Percentiles rank a stretch among this genome's conserved stretches.
These are phyloP conservation scores for Bruguiera gymnorhiza DNA, from an alignment of 345 rosid genomes.

Conservation along the genomic window DNA sequence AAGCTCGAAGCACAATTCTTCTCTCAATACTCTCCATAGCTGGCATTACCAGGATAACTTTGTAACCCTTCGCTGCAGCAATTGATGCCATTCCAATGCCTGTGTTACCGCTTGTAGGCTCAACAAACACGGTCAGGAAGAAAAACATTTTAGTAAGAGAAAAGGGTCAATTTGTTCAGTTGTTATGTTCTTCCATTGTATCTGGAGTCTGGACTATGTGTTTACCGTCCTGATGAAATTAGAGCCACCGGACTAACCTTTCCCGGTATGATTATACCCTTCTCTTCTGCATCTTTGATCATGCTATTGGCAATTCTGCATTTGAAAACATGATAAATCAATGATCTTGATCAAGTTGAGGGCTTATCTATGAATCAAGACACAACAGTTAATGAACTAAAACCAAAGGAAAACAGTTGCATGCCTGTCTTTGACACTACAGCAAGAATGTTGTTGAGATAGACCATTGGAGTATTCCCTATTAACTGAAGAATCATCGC, in stretches of 20 bases:
- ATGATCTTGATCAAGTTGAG: neutral
- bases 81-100: slow-evolving; percentile 75
- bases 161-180: neutral
- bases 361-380: neutral
- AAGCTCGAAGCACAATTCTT: slow-evolving; percentile 55
- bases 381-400: no score
- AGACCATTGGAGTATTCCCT: slow-evolving; percentile 89
- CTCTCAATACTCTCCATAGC: slow-evolving; percentile 54
- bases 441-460: slow-evolving; percentile 58
- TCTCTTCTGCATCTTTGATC: slow-evolving; percentile 64
- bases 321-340: neutral
- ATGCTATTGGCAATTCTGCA: slow-evolving; percentile 55
- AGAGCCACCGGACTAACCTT: slow-evolving; percentile 39
- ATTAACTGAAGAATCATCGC: slow-evolving; percentile 25
- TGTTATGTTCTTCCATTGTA: neutral
- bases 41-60: slow-evolving; percentile 57
- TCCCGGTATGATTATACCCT: slow-evolving; percentile 64
- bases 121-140: slow-evolving; percentile 46
- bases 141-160: neutral
- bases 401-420: neutral
- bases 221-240: neutral
- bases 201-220: neutral
- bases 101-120: slow-evolving; percentile 69
- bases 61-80: slow-evolving; percentile 68
- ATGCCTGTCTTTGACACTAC: slow-evolving; percentile 67